These are phyloP conservation scores for Lepidium didymum DNA, from an alignment of 345 rosid species.

Conservation along the genomic window DNA sequence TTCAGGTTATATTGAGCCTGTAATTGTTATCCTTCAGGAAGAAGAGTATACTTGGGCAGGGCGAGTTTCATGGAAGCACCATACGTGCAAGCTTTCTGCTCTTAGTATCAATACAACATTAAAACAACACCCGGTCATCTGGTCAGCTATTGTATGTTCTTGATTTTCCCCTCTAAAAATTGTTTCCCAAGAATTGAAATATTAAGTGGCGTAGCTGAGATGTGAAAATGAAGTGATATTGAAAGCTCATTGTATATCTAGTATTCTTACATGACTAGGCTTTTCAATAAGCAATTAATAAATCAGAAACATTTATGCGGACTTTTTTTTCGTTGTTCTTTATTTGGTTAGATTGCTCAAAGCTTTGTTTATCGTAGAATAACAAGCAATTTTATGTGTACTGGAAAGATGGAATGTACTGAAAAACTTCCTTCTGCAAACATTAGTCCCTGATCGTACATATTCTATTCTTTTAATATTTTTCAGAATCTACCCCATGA, in stretches of 20 bases:
- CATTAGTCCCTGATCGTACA: slow-evolving; percentile 5
- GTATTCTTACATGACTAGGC: slow-evolving; percentile 14
- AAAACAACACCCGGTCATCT: slow-evolving; percentile 96
- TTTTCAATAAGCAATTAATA: slow-evolving; percentile 1
- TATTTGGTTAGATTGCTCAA: slow-evolving; percentile 7
- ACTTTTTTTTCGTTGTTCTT: background rate
- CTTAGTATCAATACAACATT: slow-evolving; percentile 88
- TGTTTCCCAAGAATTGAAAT: slow-evolving; percentile 2
- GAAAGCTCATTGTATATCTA: background rate
- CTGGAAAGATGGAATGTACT: slow-evolving; percentile 2
- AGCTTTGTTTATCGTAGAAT: slow-evolving; percentile 1
- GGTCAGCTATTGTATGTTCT: slow-evolving; percentile 85
- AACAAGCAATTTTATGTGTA: background rate
- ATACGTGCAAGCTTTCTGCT: slow-evolving; percentile 92
- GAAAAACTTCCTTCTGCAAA: background rate
- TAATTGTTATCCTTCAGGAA: slow-evolving; percentile 94
- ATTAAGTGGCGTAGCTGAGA: background rate
- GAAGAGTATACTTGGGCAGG: slow-evolving; percentile 97
- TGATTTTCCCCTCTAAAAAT: slow-evolving; percentile 10
- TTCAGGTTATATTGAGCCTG: slow-evolving; percentile 94
- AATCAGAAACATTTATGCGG: background rate
- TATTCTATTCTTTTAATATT: slow-evolving; percentile 16
- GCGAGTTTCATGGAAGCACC: slow-evolving; percentile 85
- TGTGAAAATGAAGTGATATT: background rate
- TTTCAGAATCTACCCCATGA: slow-evolving; percentile 94